These are phyloP conservation scores for Casuarina glauca DNA, from an alignment of 306 rosid genomes.

Conservation along the genomic window DNA sequence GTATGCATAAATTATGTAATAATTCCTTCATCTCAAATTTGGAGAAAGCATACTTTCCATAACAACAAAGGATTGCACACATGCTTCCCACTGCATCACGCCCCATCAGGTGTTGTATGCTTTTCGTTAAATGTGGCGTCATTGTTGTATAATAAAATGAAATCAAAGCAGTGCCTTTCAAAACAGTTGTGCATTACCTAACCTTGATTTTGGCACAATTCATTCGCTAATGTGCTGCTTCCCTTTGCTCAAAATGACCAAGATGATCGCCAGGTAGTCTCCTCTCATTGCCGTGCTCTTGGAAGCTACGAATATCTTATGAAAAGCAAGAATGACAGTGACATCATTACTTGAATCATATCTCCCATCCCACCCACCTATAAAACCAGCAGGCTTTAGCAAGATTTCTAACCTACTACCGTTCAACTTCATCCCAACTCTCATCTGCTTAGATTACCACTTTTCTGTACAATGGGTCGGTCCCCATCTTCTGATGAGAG, in stretches of 20 bases:
- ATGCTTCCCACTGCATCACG: no score
- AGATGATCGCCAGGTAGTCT: slow-evolving; percentile 38
- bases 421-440: slow-evolving; percentile 3
- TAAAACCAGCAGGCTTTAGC: slow-evolving; percentile 41
- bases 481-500: slow-evolving; percentile 67
- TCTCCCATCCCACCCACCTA: slow-evolving; percentile 21
- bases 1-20: no score
- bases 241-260: slow-evolving; percentile 11
- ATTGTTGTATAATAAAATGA: slow-evolving; percentile 15
- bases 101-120: slow-evolving; percentile 31
- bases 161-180: slow-evolving; percentile 19
- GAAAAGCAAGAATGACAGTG: no score
- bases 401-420: slow-evolving; percentile 6
- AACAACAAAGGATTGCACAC: no score
- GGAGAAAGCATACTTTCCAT: no score
- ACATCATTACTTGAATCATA: no score
- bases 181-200: slow-evolving; percentile 49
- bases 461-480: slow-evolving; percentile 56
- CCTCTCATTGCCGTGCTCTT: slow-evolving; percentile 26
- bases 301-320: slow-evolving; percentile 19
- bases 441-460: neutral
- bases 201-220: slow-evolving; percentile 31
- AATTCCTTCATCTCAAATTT: no score
- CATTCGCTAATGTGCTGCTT: slow-evolving; percentile 8
- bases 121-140: slow-evolving; percentile 31